Evolutionary conservation across 129 eudicot species (phyloP).

Genomic region (Tagetes erecta): DNA sequence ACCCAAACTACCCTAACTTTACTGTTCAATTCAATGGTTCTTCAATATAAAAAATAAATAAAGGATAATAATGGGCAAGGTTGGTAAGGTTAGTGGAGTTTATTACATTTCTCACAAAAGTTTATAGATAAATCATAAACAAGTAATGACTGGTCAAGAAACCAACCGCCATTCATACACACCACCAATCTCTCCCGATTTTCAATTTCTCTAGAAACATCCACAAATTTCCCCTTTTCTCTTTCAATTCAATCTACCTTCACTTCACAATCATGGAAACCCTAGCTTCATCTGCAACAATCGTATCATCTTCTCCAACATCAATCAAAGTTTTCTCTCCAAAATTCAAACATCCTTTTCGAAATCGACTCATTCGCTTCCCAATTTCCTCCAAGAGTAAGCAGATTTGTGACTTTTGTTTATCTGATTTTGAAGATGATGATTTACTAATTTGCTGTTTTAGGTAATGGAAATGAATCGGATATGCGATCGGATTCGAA

Average conservation of each 20-base stretch:
- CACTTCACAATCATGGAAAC: conserved; percentile 47
- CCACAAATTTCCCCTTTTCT: conserved; percentile 12
- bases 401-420: neutral
- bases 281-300: conserved; percentile 50
- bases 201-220: conserved; percentile 22
- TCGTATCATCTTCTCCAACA: conserved; percentile 40
- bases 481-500: conserved; percentile 48
- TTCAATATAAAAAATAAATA: too few relatives aligned
- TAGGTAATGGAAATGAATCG: conserved; percentile 52
- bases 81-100: too few relatives aligned
- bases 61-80: too few relatives aligned
- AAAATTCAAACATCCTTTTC: conserved; percentile 38
- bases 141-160: conserved; percentile 20
- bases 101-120: too few relatives aligned
- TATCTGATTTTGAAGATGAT: neutral
- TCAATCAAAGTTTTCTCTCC: conserved; percentile 51
- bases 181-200: conserved; percentile 8
- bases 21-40: too few relatives aligned
- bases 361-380: conserved; percentile 47
- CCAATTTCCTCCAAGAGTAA: conserved; percentile 56
- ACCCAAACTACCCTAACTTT: too few relatives aligned
- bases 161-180: conserved; percentile 17
- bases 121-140: too few relatives aligned
- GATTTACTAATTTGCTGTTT: conserved; percentile 15
- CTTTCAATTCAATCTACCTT: neutral